Evolutionary conservation across 2,329 filamentous ascomycete genomes (phyloP).

Genomic region (Fonsecaea pedrosoi): DNA sequence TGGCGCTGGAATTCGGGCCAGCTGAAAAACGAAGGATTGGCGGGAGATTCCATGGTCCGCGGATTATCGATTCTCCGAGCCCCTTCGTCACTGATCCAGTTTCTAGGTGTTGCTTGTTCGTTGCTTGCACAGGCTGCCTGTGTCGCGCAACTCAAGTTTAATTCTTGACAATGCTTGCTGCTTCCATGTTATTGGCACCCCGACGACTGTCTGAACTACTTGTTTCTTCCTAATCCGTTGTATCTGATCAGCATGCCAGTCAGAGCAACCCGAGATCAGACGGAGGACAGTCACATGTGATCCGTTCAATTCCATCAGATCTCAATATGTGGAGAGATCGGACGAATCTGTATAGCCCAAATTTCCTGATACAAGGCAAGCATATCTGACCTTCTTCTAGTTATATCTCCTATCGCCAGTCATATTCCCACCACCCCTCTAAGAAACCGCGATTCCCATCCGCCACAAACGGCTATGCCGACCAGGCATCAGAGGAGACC

Average conservation of each 20-base stretch:
- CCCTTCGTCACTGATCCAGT: constrained; percentile 4
- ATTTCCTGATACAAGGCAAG: constrained; percentile 20
- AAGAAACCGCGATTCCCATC: constrained; percentile 77
- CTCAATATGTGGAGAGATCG: constrained; percentile 97
- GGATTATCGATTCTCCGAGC: constrained; percentile 24
- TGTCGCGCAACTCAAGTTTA: not conserved
- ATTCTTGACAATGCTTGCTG: constrained; percentile 4
- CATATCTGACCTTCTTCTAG: constrained; percentile 58
- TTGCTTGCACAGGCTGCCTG: constrained; percentile 1
- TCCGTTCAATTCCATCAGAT: constrained; percentile 42
- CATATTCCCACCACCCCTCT: constrained; percentile 90
- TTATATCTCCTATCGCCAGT: constrained; percentile 99
- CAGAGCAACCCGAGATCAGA: constrained; percentile 2
- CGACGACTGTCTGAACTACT: not conserved
- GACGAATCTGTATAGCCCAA: constrained; percentile 82
- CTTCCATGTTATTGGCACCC: not conserved
- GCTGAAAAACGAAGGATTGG: constrained; percentile 12
- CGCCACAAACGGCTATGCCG: constrained; percentile 65
- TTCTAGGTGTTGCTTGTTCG: not conserved
- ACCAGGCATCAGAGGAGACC: constrained; percentile 69
- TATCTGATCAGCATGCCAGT: constrained; percentile 27
- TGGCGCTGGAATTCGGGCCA: constrained; percentile 9
- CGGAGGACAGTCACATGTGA: constrained; percentile 26
- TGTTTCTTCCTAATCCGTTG: not conserved
- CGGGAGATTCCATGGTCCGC: not conserved